Evolutionary conservation across 768 basidiomycete genomes (phyloP), one percentile per base, ranked within the genome.

Genomic region (Dioszegia crocea): DNA sequence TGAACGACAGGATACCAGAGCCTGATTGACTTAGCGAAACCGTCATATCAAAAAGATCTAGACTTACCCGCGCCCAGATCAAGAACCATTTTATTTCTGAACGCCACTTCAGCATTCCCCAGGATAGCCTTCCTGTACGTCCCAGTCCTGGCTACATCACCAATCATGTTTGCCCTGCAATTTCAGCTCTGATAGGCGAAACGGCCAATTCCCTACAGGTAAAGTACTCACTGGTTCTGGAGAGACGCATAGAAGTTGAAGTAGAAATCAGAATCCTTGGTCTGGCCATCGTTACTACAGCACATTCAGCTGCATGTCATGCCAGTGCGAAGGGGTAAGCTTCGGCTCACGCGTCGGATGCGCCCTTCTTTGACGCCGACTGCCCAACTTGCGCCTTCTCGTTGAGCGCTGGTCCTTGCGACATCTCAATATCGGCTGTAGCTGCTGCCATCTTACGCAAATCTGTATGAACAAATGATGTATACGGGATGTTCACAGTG

Each of bases 51-150:
- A n/a, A n/a, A n/a, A n/a, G n/a, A n/a, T n/a, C n/a, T 36, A n/a
- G 5, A 66, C 70, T 47, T 26, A 76, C 74, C 75, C 17, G 73
- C 75, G 30, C 75, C 75, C 26, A 76, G 62, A 50, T 76, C 75
- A 24, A 74, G 56, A 12, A 76, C 75, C 0, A 59, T 39, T 44
- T 73, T 74, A 29, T 68, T 65, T 29, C 68, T 61, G 57, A 76
- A 71, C 4, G 75, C 73, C 1, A 70, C 67, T 24, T 60, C 60
- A 1, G 70, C 69, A 56, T 76, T 76, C 1, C 75, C 75, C 39
- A 74, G 46, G 33, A 76, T 76, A 12, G 75, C 75, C 62, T 71
- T 70, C 36, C 71, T 45, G 45, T 76, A 76, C 8, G 75, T 73
- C 44, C 68, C 67, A 5, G 75, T 76, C 51, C 75, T 48, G 14